Evolutionary conservation across 345 rosid species (phyloP), one percentile per base, ranked within the genome.

Genomic region (Aquilaria yunnanensis): DNA sequence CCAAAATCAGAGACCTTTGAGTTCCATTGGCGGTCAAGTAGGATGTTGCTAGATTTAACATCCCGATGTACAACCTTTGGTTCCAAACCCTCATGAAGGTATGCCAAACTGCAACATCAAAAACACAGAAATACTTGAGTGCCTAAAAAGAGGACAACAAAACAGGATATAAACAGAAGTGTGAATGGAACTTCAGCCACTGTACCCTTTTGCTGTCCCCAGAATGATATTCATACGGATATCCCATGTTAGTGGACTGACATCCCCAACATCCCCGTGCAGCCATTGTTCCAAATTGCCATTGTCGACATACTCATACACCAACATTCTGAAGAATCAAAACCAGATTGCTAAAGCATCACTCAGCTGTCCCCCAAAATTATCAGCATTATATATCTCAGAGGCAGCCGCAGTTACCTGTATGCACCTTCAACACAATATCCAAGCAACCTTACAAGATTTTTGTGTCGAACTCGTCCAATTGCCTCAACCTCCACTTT

Each of bases 231-330:
- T 93, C 74, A 77, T 80, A 49, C 94, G 97, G n/a, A 87, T 82
- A 60, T 93, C 95, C 98, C 97, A 90, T 1, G 88, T 86, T 9
- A 90, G 74, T 47, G 96, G 97, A 70, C 98, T 90, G 62, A 77
- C 80, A 9, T 83, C 85, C 33, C 97, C 97, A 11, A 90, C 96
- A 71, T 93, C 98, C 46, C 97, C 97, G 54, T 86, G 98, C 61
- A 93, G 83, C 97, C 98, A 90, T 62, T 93, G 97, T 59, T 93
- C 98, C 64, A 93, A 73, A 81, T 93, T 93, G 52, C 97, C 98
- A 69, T 90, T 90, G 79, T 88, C 87, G 2, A 93, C 86, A 62
- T 75, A 93, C 67, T 93, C 98, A 23, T 93, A 93, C 61, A 93
- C 98, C 43, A 93, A 94, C 97, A 93, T 90, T 80, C 98, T 92